Base-by-base conservation (phyloP, 495 filamentous ascomycete species). In the Penicillium canescens region DNA sequence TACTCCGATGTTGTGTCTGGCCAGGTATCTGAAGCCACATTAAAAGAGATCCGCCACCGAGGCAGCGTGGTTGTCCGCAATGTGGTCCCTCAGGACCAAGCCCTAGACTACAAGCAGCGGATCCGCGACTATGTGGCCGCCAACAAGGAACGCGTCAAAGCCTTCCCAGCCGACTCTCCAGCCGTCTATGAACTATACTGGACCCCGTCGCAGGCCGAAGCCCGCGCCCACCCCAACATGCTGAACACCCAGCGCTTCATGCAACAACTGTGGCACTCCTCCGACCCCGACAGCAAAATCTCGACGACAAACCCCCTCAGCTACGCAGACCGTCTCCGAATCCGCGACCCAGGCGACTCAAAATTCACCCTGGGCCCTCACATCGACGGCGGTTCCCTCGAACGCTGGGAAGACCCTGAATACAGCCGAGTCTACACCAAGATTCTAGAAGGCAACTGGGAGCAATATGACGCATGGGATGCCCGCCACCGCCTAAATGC, bases 161-260 rank as follows among this genome's bases (percentile, higher is more conserved):
- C 82, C 9, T 82, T 86, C 58, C 84, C 84, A 0, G 49, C 76
- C 1, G 76, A 82, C 16, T 79, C 78, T 11, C 91, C 91, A 0
- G 85, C 90, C 45, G 90, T 96, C 4, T 92, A 86, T 61, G 92
- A 96, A 63, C 75, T 96, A 3, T 96, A 96, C 73, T 96, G 92
- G 92, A 88, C 88, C 1, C 80, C 83, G 6, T 73, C 86, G 4
- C 91, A 96, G 61, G 73, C 89, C 24, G 78, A 82, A 37, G 91
- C 92, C 10, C 81, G 92, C 13, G 75, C 80, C 0, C 87, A 96
- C 66, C 79, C 86, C 9, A 85, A 87, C 44, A 54, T 96, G 56
- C 73, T 96, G 4, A 68, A 77, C 28, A 77, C 86, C 0, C 90
- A 95, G 59, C 73, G 70, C 12, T 87, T 88, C 47, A 76, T 96